Evolutionary conservation across 148 eudicot genomes (phyloP).

Genomic region (Arctostaphylos glauca): DNA sequence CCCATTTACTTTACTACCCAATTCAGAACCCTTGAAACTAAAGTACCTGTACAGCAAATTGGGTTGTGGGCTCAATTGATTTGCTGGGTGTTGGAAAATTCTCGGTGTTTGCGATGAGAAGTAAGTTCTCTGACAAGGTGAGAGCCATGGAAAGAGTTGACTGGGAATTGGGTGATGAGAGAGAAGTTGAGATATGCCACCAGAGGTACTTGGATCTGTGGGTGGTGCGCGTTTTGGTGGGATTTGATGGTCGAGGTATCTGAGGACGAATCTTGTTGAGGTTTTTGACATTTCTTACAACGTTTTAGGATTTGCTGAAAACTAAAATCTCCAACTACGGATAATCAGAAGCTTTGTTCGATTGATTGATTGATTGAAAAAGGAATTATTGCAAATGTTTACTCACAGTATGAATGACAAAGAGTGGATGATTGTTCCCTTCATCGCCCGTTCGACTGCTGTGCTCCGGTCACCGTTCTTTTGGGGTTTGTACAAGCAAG

Average conservation of each 20-base stretch:
- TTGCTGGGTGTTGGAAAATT: constrained; percentile 19
- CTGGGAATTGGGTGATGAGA: constrained; percentile 31
- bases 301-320: not conserved
- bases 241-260: constrained; percentile 33
- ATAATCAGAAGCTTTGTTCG: not conserved
- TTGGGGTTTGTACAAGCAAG: not conserved
- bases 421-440: not conserved
- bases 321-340: not conserved
- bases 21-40: constrained; percentile 33
- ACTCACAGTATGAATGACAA: not conserved
- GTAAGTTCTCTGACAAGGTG: constrained; percentile 31
- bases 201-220: constrained; percentile 16
- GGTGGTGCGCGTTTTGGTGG: constrained; percentile 36
- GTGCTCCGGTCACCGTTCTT: not conserved
- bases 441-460: not conserved
- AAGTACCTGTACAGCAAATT: constrained; percentile 42
- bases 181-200: constrained; percentile 29
- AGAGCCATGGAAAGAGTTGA: constrained; percentile 25
- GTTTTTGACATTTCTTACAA: constrained; percentile 57
- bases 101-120: constrained; percentile 25
- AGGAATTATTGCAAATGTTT: not conserved
- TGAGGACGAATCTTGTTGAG: constrained; percentile 47
- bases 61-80: constrained; percentile 12
- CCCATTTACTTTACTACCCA: constrained; percentile 42
- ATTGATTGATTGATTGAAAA: not conserved